A percentile compares a stretch with the other conserved stretches of the same genome.
These are phyloP conservation scores for Albifimbria verrucaria DNA, from an alignment of 2,329 filamentous ascomycete genomes.

Conservation along the genomic window DNA sequence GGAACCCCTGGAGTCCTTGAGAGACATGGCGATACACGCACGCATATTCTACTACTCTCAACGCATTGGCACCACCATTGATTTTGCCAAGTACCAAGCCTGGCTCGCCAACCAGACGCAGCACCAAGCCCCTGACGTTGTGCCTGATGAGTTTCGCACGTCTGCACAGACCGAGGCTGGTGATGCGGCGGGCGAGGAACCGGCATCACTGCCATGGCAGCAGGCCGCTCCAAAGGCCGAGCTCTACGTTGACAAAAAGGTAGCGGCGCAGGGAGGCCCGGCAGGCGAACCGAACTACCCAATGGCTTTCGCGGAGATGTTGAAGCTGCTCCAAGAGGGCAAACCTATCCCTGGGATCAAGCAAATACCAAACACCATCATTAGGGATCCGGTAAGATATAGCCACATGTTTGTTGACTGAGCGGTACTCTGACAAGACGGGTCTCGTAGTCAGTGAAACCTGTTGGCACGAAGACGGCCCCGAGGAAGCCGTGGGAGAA, in stretches of 20 bases:
- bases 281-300: slow-evolving; percentile 67
- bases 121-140: slow-evolving; percentile 30
- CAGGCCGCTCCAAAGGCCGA: slow-evolving; percentile 45
- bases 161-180: neutral
- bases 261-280: slow-evolving; percentile 14
- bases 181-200: neutral
- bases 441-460: slow-evolving; percentile 40
- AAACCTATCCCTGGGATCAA: slow-evolving; percentile 83
- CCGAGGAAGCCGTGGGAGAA: slow-evolving; percentile 77
- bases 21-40: slow-evolving; percentile 61
- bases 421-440: neutral
- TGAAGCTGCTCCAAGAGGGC: slow-evolving; percentile 78
- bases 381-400: slow-evolving; percentile 62
- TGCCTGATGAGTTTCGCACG: slow-evolving; percentile 29
- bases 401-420: neutral
- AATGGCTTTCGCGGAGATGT: slow-evolving; percentile 78
- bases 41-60: slow-evolving; percentile 64
- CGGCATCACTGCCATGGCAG: slow-evolving; percentile 41
- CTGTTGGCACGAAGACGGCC: slow-evolving; percentile 43
- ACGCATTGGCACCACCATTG: slow-evolving; percentile 49
- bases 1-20: slow-evolving; percentile 45
- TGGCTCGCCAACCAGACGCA: slow-evolving; percentile 48
- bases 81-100: slow-evolving; percentile 64
- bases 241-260: slow-evolving; percentile 40
- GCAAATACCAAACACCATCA: slow-evolving; percentile 77